Evolutionary conservation across 805 yeast genomes (phyloP), one percentile per base, ranked within the genome.

Genomic region (Candida easanensis): DNA sequence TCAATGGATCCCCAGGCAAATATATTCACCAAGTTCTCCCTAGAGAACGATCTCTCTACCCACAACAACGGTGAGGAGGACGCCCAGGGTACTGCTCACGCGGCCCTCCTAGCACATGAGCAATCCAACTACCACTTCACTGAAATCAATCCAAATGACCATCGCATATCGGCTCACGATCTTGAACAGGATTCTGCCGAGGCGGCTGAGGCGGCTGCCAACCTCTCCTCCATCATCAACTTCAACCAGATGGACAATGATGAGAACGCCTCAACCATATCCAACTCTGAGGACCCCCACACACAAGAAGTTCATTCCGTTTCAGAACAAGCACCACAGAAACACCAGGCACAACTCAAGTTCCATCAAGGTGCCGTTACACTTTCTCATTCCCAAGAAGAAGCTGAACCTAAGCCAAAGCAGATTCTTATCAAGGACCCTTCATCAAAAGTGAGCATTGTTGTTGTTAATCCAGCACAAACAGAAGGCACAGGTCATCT

Each of bases 401-500:
- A 38, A 9, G 18, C 22, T 8, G 21, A 7, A 10, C 10, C 30
- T 6, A 14, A 34, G n/a, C 41, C 61, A 22, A 57, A 53, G 26
- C 61, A 57, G 36, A 38, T 42, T n/a, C 33, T 58, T 4, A 23
- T 53, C 6, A 55, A 52, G 34, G 60, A 56, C 27, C 34, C 52
- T 1, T 31, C 33, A 10, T 50, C 61, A 3, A 47, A 56, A 21
- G 54, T 58, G 15, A 51, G 53, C 33, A 47, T 58, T 13, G 61
- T 58, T 14, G 57, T 56, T 11, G 63, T 58, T 4, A 55, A 58
- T 37, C 63, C 63, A 0, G 54, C 50, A 4, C 48, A 54, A 14
- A 46, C 18, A 3, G 55, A 55, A 11, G 61, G 61, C 2, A 30
- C 58, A 1, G 46, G 53, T 2, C 42, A 62, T 31, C 43, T 58